Base-by-base conservation (phyloP, 306 rosid genomes). In the Purshia tridentata region DNA sequence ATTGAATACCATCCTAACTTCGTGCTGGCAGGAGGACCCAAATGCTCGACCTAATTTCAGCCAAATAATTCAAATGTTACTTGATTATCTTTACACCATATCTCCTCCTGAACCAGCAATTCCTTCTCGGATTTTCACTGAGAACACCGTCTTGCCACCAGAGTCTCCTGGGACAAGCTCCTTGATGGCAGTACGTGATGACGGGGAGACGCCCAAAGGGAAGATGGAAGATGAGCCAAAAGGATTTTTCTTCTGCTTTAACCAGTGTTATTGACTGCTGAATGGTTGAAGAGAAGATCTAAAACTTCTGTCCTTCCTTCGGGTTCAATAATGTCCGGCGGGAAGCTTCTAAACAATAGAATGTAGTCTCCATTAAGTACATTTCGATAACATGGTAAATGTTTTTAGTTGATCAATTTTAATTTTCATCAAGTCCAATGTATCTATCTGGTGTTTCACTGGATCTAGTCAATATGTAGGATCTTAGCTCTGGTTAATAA, bases 121-220 rank as follows among this genome's bases (percentile, higher is more conserved):
- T 72, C 96, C 94, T 64, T 74, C 89, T 51, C 86, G 91, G 76
- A 78, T 89, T 51, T 93, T 93, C 82, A 53, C 84, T 6, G 88
- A 93, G 86, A 93, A 93, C 78, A 14, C 78, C 0, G 80, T 93
- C 59, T 84, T 93, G 60, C 83, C 93, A 0, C 97, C 97, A 0
- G 93, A 93, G 78, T 93, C 98, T 60, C 98, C 98, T 0, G 97
- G 97, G 41, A 93, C 98, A 23, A 93, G 96, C 76, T 89, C 98
- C 19, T 85, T 91, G 77, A 93, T 93, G 94, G 90, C 92, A 18
- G 78, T 84, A 64, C 75, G 82, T 6, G 91, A 82, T 70, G 90
- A 78, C 72, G 88, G 91, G 59, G 90, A 86, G 58, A 93, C 88
- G n/a, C 92, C 89, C 2, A 91, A 85, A 85, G 78, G 77, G 52